Conservation (phyloP, 257 asterid species). For the Gynochthodes officinalis region DNA sequence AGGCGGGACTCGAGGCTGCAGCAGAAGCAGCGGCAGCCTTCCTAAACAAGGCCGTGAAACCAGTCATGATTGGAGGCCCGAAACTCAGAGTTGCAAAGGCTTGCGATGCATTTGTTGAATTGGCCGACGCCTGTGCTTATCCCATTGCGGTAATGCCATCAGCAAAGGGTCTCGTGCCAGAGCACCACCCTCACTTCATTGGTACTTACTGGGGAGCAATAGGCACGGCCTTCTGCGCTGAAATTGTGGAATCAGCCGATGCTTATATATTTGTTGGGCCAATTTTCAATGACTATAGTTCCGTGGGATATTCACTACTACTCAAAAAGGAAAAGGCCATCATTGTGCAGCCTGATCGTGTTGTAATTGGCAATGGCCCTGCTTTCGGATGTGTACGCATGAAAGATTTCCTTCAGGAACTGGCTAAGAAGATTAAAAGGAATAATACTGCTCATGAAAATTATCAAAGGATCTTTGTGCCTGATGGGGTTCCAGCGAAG, state of each 20-base stretch:
- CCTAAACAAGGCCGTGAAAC: constrained; percentile 73
- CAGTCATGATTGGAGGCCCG: constrained; percentile 80
- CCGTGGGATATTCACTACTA: constrained; percentile 78
- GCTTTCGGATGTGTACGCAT: constrained; percentile 74
- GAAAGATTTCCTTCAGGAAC: constrained; percentile 56
- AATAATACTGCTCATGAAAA: constrained; percentile 65
- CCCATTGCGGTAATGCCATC: constrained; percentile 73
- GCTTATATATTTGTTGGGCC: constrained; percentile 77
- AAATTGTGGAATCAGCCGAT: constrained; percentile 80
- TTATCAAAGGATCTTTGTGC: constrained; percentile 60
- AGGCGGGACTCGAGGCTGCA: constrained; percentile 64
- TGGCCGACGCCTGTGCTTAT: constrained; percentile 65
- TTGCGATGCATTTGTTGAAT: constrained; percentile 43
- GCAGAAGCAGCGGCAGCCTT: constrained; percentile 64
- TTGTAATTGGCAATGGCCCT: constrained; percentile 56
- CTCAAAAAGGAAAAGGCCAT: constrained; percentile 72
- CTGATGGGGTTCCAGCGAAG: constrained; percentile 60
- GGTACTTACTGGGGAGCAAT: constrained; percentile 90
- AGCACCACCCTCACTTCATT: constrained; percentile 65
- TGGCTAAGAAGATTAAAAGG: constrained; percentile 43
- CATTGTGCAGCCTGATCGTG: constrained; percentile 72
- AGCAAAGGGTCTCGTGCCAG: constrained; percentile 83
- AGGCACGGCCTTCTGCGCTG: constrained; percentile 73
- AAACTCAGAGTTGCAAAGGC: constrained; percentile 65
- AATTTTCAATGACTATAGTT: constrained; percentile 77